Base-by-base conservation (phyloP, 2,329 filamentous ascomycete species). In the Aspergillus puulaauensis region DNA sequence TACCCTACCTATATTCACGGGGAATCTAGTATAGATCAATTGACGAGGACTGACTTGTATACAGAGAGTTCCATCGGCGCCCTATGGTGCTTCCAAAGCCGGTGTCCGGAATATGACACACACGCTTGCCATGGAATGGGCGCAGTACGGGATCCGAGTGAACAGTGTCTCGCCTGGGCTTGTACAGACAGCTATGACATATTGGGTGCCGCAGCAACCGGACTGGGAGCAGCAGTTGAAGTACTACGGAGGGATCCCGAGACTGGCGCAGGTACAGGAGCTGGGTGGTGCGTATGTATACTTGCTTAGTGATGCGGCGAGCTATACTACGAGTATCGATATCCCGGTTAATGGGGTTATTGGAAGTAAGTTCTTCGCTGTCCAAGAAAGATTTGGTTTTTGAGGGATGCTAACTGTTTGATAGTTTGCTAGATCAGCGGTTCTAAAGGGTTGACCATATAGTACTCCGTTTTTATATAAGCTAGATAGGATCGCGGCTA, bases 111-210 rank as follows among this genome's bases (percentile, higher is more conserved):
- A 53, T 31, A 76, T 79, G 75, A 73, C 73, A 4, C 75, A 77
- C 47, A 77, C 74, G 0, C 52, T 91, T 9, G 88, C 88, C 0
- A 87, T 85, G 0, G 89, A 91, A 72, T 91, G 88, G 88, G 86
- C 85, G 0, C 73, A 78, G 2, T 80, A 86, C 66, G 88, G 88
- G 1, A 89, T 91, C 59, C 75, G 87, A 2, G 86, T 89, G 6
- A 91, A 91, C 64, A 83, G 79, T 15, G 79, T 91, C 35, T 67
- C 59, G 1, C 61, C 65, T 0, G 62, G 65, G 2, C 59, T 66
- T 4, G 65, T 66, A 0, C 59, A 67, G 4, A 66, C 65, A 1
- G 73, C 71, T 3, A 80, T 80, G 78, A 80, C 77, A 2, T 80
- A 81, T 64, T 82, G 76, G 66, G 76, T 82, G 4, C 78, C 80